phyloP scores from a whole-genome alignment of 2,329 filamentous ascomycete genomes.

The Fusarium armeniacum region DNA sequence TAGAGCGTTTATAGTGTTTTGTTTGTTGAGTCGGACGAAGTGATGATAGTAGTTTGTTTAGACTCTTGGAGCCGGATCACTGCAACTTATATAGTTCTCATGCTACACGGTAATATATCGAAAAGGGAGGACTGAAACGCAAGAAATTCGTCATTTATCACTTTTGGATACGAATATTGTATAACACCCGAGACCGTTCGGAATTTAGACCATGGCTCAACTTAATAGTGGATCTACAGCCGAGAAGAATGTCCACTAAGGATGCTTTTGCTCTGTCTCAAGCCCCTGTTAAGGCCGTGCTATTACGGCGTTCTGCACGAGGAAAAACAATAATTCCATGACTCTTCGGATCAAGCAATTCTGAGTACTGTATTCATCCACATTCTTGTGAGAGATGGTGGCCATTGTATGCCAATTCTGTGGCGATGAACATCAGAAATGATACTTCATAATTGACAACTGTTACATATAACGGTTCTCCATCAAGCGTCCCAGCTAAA shows the following conservation, averaged over 20 bases:
- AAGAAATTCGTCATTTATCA: background rate
- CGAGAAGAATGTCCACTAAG: background rate
- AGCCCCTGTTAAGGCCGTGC: background rate
- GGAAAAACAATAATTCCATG: background rate
- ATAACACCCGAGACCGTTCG: slow-evolving; percentile 23
- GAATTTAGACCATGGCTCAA: background rate
- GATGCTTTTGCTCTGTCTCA: background rate
- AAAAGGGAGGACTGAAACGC: background rate
- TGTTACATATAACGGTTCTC: background rate
- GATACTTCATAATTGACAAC: background rate
- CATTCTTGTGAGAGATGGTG: background rate
- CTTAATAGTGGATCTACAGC: slow-evolving; percentile 5
- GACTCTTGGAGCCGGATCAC: background rate
- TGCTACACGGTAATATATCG: background rate
- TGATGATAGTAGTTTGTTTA: background rate
- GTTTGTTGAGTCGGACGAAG: background rate
- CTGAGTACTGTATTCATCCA: background rate
- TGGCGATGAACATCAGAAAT: background rate
- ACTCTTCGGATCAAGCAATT: background rate
- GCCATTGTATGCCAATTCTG: no score
- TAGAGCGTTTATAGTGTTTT: background rate
- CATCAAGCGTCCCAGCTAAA: fast-evolving
- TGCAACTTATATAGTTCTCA: background rate
- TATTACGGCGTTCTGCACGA: background rate
- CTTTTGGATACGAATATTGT: background rate